Evolutionary conservation across 129 eudicot species (phyloP).

Genomic region (Flaveria brownii): DNA sequence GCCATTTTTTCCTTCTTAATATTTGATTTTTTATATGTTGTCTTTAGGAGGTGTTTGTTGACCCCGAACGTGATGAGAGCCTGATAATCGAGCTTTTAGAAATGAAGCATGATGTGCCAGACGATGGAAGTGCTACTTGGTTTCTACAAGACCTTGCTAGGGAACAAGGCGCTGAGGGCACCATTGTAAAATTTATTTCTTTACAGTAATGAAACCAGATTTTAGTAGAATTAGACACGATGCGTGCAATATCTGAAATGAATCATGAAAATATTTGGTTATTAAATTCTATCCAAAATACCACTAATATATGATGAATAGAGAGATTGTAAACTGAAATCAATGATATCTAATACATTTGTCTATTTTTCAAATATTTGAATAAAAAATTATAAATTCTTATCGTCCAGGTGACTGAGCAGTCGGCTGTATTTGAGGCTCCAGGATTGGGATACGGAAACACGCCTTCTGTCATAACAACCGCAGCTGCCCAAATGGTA

Average conservation of each 20-base stretch:
- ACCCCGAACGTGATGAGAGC: conserved; percentile 81
- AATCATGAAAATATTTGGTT: background rate
- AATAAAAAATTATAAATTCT: background rate
- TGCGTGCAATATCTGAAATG: background rate
- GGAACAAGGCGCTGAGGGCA: conserved; percentile 88
- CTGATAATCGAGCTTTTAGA: conserved; percentile 80
- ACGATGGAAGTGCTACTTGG: conserved; percentile 87
- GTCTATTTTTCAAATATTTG: conserved; percentile 4
- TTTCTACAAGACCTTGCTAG: conserved; percentile 89
- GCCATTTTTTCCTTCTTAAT: too few relatives aligned
- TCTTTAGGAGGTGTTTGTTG: conserved; percentile 85
- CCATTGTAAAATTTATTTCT: conserved; percentile 38
- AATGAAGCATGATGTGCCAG: conserved; percentile 68
- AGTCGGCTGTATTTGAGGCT: conserved; percentile 67
- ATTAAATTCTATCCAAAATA: background rate
- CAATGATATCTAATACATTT: background rate
- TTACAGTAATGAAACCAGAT: background rate
- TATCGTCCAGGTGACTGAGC: conserved; percentile 35
- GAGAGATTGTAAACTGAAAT: background rate
- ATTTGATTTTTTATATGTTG: background rate
- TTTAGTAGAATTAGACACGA: too few relatives aligned
- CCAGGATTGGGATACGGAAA: conserved; percentile 56
- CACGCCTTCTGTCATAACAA: conserved; percentile 57
- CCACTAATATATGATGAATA: background rate
- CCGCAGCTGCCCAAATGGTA: conserved; percentile 94